phyloP scores from a whole-genome alignment of 1,284 basidiomycete genomes.

The Boletus semigastroideus region DNA sequence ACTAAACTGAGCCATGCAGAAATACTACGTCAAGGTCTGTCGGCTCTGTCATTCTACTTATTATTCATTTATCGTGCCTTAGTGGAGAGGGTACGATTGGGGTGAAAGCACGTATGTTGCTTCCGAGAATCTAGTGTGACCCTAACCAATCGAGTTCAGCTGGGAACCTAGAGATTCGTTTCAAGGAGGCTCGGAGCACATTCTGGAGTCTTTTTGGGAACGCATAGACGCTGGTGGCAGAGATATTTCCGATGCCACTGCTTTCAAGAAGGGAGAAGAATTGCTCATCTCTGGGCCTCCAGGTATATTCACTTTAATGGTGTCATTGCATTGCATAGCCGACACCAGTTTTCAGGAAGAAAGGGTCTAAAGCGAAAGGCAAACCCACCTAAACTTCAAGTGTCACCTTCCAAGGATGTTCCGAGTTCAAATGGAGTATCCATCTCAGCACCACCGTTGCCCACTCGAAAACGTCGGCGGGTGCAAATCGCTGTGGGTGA shows the following conservation, averaged over 20 bases:
- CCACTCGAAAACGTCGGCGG: slow-evolving; percentile 28
- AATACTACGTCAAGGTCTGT: slow-evolving; percentile 63
- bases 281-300: slow-evolving; percentile 57
- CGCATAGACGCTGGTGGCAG: slow-evolving; percentile 50
- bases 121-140: background rate
- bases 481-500: slow-evolving; percentile 6
- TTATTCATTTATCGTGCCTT: slow-evolving; percentile 7
- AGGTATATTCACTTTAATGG: slow-evolving; percentile 37
- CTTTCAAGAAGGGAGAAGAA: slow-evolving; percentile 56
- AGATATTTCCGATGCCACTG: slow-evolving; percentile 45
- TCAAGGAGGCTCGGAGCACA: slow-evolving; percentile 50
- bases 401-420: slow-evolving; percentile 4
- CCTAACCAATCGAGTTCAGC: slow-evolving; percentile 36
- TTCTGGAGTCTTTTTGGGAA: slow-evolving; percentile 61
- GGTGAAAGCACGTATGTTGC: slow-evolving; percentile 66
- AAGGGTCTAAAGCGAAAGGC: slow-evolving; percentile 26
- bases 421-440: slow-evolving; percentile 6
- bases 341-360: slow-evolving; percentile 13
- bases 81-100: slow-evolving; percentile 71
- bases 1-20: slow-evolving; percentile 38
- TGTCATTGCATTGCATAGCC: slow-evolving; percentile 1
- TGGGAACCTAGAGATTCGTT: slow-evolving; percentile 73
- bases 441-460: slow-evolving; percentile 22
- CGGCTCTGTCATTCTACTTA: background rate
- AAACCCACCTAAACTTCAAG: slow-evolving; percentile 5